Evolutionary conservation across 176 grass and related monocot species (phyloP), one percentile per base, ranked within the genome.

Genomic region (Avena atlantica): DNA sequence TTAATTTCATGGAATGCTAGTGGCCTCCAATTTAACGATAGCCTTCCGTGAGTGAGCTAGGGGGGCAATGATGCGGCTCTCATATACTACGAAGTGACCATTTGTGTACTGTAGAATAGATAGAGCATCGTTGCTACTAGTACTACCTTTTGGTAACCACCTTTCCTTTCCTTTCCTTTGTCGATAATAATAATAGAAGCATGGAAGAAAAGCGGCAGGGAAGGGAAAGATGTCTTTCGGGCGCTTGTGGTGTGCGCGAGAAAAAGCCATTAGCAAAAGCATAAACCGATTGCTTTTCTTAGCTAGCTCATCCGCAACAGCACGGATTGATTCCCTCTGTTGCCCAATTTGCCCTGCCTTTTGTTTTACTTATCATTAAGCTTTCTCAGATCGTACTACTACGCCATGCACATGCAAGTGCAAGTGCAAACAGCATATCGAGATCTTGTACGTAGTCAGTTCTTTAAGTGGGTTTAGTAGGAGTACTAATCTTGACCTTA

Each of bases 1-100:
- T 15, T 2, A 44, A 9, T 20, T 17, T 15, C 3, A 34, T 34
- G 31, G 31, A 34, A 34, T 34, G 31, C 49, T 13, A 10, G 49
- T 56, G 52, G 17, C 52, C 52, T 56, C 27, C 27, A 29, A 25
- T 25, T 25, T 25, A 25, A 25, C 25, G 27, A 1, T 29, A 29
- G 27, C 27, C 15, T 6, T 56, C 15, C 15, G 42, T 44, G 42
- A 44, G 42, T 7, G 31, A 34, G 31, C 31, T 34, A 34, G 31
- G 31, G 47, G 63, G 55, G 70, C 62, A 82, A 86, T 78, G 72
- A 64, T 86, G 83, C 52, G 29, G 73, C 82, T 78, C 56, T 44
- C 61, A 52, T 63, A 34, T 34, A 34, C 31, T 34, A 34, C 31
- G 78, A 82, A 69, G 51, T 78, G 79, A 8, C 67, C 82, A 74